phyloP scores from a whole-genome alignment of 208 protist genomes.

The Crithidia expoeki region DNA sequence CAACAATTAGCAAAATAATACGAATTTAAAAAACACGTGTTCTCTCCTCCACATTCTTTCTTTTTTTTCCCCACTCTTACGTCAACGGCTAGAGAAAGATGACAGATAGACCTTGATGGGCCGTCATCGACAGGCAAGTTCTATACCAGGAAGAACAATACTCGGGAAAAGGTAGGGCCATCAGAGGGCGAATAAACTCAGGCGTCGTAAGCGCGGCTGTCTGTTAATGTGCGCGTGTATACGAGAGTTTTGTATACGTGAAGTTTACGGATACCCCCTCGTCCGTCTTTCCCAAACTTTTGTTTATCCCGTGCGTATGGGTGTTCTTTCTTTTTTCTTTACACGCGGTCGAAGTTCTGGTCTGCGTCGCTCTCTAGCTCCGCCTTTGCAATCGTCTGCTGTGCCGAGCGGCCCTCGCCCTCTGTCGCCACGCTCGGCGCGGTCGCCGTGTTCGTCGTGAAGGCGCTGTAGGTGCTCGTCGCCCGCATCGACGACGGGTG shows the following conservation, averaged over 20 bases:
- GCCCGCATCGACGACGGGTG: constrained; percentile 37
- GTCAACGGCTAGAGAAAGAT: not conserved
- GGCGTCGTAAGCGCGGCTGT: no score
- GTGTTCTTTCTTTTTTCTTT: constrained; percentile 15
- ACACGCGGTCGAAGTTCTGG: constrained; percentile 48
- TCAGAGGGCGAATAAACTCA: no score
- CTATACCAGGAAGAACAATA: no score
- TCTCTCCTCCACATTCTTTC: not conserved
- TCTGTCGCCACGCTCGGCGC: constrained; percentile 57
- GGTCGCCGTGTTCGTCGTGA: constrained; percentile 24
- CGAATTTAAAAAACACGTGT: not conserved
- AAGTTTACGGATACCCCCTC: no score
- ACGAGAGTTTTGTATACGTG: no score
- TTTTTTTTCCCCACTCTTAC: not conserved
- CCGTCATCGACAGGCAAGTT: not conserved
- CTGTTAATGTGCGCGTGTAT: no score
- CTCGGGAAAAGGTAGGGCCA: no score
- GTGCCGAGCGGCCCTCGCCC: constrained; percentile 74
- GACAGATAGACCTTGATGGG: not conserved
- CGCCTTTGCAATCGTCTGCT: constrained; percentile 78
- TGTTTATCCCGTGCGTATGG: not conserved
- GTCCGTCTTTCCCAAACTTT: no score
- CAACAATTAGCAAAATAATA: no score
- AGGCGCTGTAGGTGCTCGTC: constrained; percentile 26
- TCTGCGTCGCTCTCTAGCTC: constrained; percentile 39